Evolutionary conservation across 169 alveolate species (phyloP).

Genomic region (Theileria parva): DNA sequence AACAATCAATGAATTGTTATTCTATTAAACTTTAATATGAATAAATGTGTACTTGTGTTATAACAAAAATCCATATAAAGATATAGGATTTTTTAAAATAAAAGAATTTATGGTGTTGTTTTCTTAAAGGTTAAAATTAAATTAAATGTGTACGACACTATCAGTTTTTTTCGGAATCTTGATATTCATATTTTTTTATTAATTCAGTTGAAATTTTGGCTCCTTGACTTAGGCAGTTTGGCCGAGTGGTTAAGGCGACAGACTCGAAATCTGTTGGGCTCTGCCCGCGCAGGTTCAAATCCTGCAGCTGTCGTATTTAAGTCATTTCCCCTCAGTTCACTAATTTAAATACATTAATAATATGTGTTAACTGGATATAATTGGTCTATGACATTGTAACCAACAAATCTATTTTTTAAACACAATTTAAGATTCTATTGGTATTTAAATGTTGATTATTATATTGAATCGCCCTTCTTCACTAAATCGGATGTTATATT

Average conservation of each 20-base stretch:
- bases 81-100: not conserved
- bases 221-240: constrained; percentile 74
- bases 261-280: constrained; percentile 91
- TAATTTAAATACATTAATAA: not conserved
- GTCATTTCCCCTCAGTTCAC: not conserved
- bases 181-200: too few species aligned
- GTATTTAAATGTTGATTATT: not conserved
- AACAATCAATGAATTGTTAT: not conserved
- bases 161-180: too few species aligned
- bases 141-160: too few species aligned
- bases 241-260: constrained; percentile 87
- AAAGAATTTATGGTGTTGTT: not conserved
- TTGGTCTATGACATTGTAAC: not conserved
- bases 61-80: not conserved
- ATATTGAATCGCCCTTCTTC: not conserved
- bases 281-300: constrained; percentile 98
- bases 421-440: not conserved
- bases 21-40: not conserved
- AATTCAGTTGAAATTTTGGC: constrained; percentile 15
- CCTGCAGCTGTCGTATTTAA: constrained; percentile 94
- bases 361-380: not conserved
- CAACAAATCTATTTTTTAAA: too few species aligned
- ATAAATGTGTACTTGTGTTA: not conserved
- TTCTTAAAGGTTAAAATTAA: too few species aligned
- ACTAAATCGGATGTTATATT: too few species aligned